Percentiles rank a stretch among this genome's conserved stretches.
Conservation (phyloP, 2,329 filamentous ascomycete genomes). For the Colletotrichum sp. region DNA sequence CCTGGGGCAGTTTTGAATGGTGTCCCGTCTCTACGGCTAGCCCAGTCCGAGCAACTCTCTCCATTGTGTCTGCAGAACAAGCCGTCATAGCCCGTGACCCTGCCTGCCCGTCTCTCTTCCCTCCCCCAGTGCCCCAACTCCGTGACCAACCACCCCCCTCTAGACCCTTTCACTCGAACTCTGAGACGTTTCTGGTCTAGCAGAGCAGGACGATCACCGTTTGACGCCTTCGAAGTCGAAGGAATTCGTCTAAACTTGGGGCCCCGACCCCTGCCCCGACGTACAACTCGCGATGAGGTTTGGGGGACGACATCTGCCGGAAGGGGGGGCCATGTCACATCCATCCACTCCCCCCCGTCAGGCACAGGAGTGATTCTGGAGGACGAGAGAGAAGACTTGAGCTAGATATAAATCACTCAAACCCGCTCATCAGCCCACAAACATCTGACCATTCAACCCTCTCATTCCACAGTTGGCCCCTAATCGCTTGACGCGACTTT, state of each 20-base stretch:
- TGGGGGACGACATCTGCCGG: neutral
- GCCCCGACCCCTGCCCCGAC: neutral
- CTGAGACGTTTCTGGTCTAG: slow-evolving; percentile 17
- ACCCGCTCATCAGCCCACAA: slow-evolving; percentile 17
- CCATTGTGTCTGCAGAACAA: neutral
- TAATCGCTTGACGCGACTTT: slow-evolving; percentile 20
- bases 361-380: neutral
- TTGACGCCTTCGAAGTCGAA: slow-evolving; percentile 2
- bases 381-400: neutral
- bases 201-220: slow-evolving; percentile 5
- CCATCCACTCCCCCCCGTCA: neutral
- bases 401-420: slow-evolving; percentile 25
- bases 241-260: slow-evolving; percentile 12
- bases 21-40: slow-evolving; percentile 6
- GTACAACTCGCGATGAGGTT: neutral
- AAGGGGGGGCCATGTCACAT: neutral
- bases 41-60: slow-evolving; percentile 8
- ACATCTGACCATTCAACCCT: neutral
- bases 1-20: neutral
- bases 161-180: slow-evolving; percentile 6
- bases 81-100: slow-evolving; percentile 10
- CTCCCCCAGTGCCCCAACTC: neutral
- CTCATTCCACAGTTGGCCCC: slow-evolving; percentile 19
- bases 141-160: neutral
- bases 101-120: neutral